Evolutionary conservation across 495 filamentous ascomycete genomes (phyloP).

Genomic region (Tuber aestivum): DNA sequence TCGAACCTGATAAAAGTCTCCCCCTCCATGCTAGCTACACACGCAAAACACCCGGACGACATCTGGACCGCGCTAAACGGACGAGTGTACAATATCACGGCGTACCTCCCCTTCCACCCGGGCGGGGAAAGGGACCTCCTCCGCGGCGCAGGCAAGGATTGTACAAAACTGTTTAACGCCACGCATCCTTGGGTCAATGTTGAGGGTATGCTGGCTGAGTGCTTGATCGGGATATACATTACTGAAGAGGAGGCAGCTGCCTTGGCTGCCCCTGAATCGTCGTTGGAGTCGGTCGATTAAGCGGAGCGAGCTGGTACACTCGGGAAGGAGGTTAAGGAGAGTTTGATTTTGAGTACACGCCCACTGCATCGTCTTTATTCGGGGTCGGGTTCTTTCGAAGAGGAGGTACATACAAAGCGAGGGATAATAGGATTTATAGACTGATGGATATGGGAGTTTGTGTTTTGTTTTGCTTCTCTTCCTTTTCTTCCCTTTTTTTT

Average conservation of each 20-base stretch:
- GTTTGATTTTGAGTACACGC: not conserved
- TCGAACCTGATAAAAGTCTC: constrained; percentile 60
- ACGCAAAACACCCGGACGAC: constrained; percentile 71
- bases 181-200: constrained; percentile 97
- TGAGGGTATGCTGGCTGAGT: constrained; percentile 84
- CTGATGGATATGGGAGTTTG: constrained; percentile 26
- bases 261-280: constrained; percentile 36
- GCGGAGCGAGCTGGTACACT: not conserved
- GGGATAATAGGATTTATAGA: constrained; percentile 18
- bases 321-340: not conserved
- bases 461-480: constrained; percentile 11
- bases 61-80: constrained; percentile 85
- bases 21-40: constrained; percentile 65
- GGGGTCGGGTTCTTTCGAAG: not conserved
- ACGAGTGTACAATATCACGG: constrained; percentile 86
- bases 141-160: constrained; percentile 70
- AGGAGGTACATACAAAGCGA: not conserved
- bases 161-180: constrained; percentile 75
- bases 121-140: constrained; percentile 84
- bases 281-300: constrained; percentile 70
- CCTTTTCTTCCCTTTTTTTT: constrained; percentile 29
- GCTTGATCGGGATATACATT: constrained; percentile 79
- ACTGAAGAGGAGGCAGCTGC: constrained; percentile 59
- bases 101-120: constrained; percentile 85
- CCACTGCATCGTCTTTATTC: not conserved